These are phyloP conservation scores for Rutstroemia sp. DNA, from an alignment of 2,329 filamentous ascomycete genomes.

Conservation along the genomic window DNA sequence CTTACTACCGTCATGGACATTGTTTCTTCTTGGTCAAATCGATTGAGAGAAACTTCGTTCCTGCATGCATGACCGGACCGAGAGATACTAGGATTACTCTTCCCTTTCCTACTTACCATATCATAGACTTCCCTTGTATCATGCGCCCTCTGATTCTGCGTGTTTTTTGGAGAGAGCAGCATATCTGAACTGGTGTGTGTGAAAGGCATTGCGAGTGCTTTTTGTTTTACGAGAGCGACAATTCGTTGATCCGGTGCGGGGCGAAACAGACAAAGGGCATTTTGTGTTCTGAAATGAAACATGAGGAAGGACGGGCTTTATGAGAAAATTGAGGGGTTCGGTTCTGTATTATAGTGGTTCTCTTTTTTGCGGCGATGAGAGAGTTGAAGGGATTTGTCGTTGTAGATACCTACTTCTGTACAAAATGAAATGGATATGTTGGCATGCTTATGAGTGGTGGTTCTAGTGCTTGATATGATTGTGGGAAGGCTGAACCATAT, in stretches of 20 bases:
- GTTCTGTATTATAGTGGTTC: conserved; percentile 14
- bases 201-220: conserved; percentile 2
- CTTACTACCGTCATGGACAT: conserved; percentile 21
- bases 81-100: neutral
- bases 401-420: conserved; percentile 16
- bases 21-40: conserved; percentile 9
- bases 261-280: neutral
- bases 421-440: conserved; percentile 10
- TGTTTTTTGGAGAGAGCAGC: neutral
- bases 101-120: conserved; percentile 1
- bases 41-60: neutral
- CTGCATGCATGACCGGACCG: neutral
- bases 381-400: conserved; percentile 3
- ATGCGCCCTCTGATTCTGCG: neutral
- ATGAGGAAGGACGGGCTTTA: neutral
- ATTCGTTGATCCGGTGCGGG: neutral
- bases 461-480: neutral
- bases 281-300: neutral
- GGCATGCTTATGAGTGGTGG: neutral
- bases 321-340: neutral
- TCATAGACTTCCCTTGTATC: conserved; percentile 13
- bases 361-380: neutral
- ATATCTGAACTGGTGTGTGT: conserved; percentile 5
- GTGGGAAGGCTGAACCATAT: neutral
- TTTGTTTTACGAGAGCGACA: conserved; percentile 5